Evolutionary conservation across 768 basidiomycete species (phyloP).

Genomic region (Lactarius evosmus): DNA sequence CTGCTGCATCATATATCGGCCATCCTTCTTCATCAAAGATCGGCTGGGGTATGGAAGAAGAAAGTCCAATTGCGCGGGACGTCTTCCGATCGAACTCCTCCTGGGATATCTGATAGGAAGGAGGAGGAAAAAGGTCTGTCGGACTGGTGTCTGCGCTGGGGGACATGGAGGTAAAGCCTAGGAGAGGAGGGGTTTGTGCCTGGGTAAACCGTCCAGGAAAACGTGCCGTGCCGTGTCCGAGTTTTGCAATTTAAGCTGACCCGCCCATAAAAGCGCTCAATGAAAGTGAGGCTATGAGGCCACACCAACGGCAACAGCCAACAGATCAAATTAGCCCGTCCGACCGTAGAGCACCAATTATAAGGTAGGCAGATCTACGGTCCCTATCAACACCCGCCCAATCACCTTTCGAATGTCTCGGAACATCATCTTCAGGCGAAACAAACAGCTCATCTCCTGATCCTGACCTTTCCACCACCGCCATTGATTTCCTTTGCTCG

Average conservation of each 20-base stretch:
- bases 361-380: constrained; percentile 72
- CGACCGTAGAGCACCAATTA: constrained; percentile 69
- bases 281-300: background rate
- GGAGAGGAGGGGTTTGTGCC: background rate
- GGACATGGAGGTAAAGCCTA: constrained; percentile 8
- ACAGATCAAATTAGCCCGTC: constrained; percentile 59
- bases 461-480: constrained; percentile 25
- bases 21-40: constrained; percentile 22
- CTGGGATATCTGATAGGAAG: constrained; percentile 24
- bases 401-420: constrained; percentile 52
- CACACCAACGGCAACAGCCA: too few relatives aligned
- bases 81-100: constrained; percentile 23
- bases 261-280: background rate
- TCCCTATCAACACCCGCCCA: constrained; percentile 81
- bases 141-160: constrained; percentile 1
- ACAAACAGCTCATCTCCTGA: constrained; percentile 56
- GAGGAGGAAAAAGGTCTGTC: constrained; percentile 13
- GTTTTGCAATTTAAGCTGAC: background rate
- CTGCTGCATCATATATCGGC: constrained; percentile 19
- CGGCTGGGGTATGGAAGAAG: background rate
- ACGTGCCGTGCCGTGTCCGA: background rate
- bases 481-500: constrained; percentile 31
- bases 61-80: constrained; percentile 4
- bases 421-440: constrained; percentile 54
- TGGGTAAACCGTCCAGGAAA: background rate